A percentile compares a stretch with the other conserved stretches of the same genome.
These are phyloP conservation scores for Ustilago sp. DNA, from an alignment of 1,284 basidiomycete genomes.

Conservation along the genomic window DNA sequence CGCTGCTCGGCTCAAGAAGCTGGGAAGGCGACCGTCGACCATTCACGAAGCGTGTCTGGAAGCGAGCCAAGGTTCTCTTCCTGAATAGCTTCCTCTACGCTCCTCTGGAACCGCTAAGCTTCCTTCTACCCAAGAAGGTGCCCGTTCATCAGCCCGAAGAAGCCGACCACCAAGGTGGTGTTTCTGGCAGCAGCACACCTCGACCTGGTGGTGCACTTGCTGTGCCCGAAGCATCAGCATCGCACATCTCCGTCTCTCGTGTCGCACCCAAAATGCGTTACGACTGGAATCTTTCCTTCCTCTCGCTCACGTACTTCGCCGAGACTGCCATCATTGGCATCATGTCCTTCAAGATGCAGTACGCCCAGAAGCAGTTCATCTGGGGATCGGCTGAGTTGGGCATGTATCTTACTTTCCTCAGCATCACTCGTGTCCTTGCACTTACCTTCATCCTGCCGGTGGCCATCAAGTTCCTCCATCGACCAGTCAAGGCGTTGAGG, in stretches of 20 bases:
- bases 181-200: constrained; percentile 25
- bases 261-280: constrained; percentile 36
- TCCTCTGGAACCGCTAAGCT: constrained; percentile 53
- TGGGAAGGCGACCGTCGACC: constrained; percentile 18
- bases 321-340: constrained; percentile 61
- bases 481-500: constrained; percentile 46
- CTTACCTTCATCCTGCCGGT: constrained; percentile 63
- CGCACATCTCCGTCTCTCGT: constrained; percentile 62
- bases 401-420: constrained; percentile 60
- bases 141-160: constrained; percentile 26
- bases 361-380: constrained; percentile 61
- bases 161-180: neutral
- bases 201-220: constrained; percentile 23
- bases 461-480: constrained; percentile 60
- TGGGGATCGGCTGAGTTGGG: constrained; percentile 65
- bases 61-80: constrained; percentile 44
- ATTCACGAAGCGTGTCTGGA: constrained; percentile 46
- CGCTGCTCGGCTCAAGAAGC: constrained; percentile 23
- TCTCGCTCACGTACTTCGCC: constrained; percentile 62
- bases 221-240: constrained; percentile 41
- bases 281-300: constrained; percentile 64
- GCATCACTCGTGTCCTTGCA: constrained; percentile 59
- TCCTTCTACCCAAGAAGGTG: constrained; percentile 58
- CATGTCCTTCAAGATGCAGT: constrained; percentile 64
- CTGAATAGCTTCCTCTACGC: constrained; percentile 46